Conservation (phyloP, 148 eudicot species). For the Rhododendron ovatum region DNA sequence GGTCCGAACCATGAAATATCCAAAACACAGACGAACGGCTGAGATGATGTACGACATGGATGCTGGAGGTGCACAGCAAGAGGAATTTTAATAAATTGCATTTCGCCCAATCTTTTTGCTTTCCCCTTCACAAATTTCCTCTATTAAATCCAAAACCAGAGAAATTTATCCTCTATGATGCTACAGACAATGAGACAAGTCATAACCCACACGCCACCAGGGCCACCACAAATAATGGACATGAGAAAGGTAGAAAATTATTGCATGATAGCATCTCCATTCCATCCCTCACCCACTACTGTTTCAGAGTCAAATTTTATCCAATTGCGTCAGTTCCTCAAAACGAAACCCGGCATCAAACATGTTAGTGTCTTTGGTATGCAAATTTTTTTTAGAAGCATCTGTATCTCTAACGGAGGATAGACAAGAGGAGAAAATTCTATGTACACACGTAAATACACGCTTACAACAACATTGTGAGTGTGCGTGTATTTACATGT, state of each 20-base stretch:
- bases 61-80: too few species aligned
- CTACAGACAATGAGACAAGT: too few species aligned
- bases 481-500: neutral
- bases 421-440: neutral
- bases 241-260: neutral
- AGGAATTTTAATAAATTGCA: too few species aligned
- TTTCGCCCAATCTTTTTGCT: too few species aligned
- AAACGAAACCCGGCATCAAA: too few species aligned
- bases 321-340: neutral
- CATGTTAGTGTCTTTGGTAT: neutral
- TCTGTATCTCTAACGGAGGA: neutral
- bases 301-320: neutral
- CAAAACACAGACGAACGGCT: too few species aligned
- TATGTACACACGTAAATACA: neutral
- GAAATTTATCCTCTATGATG: too few species aligned
- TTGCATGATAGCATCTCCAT: neutral
- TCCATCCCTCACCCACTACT: neutral
- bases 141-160: too few species aligned
- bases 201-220: neutral
- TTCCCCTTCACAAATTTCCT: too few species aligned
- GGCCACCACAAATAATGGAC: neutral
- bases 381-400: neutral
- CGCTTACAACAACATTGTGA: too few species aligned
- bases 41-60: too few species aligned
- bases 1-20: too few species aligned